Evolutionary conservation across 306 rosid genomes (phyloP).

Genomic region (Alnus rubra): DNA sequence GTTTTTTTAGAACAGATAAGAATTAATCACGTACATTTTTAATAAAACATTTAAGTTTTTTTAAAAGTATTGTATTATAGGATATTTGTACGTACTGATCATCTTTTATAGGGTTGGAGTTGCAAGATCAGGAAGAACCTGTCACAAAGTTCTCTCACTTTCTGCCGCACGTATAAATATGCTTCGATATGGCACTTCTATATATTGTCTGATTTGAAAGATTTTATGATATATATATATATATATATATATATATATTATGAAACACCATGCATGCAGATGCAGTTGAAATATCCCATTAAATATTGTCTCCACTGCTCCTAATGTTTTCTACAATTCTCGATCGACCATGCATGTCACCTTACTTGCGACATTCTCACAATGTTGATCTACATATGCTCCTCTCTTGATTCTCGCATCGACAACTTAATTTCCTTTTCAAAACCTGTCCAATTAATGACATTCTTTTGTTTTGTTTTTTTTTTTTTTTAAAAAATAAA

Average conservation of each 20-base stretch:
- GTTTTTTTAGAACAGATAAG: too few species aligned
- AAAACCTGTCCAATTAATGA: not conserved
- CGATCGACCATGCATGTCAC: not conserved
- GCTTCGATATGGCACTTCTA: not conserved
- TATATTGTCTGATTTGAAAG: slow-evolving; percentile 23
- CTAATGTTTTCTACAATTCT: not conserved
- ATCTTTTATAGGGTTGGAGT: slow-evolving; percentile 13
- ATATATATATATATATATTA: too few species aligned
- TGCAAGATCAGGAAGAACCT: slow-evolving; percentile 31
- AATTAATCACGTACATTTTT: too few species aligned
- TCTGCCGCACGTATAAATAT: slow-evolving; percentile 24
- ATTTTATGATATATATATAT: not conserved
- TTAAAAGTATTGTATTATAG: too few species aligned
- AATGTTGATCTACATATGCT: not conserved
- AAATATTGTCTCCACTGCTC: not conserved
- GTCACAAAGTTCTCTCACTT: slow-evolving; percentile 23
- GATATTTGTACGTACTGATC: not conserved
- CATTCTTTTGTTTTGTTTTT: not conserved
- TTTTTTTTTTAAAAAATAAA: not conserved
- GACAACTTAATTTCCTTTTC: not conserved
- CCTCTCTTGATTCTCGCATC: not conserved
- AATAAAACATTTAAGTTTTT: too few species aligned
- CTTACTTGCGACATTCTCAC: not conserved
- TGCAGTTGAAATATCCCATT: not conserved
- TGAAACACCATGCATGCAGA: not conserved